phyloP scores from a whole-genome alignment of 306 rosid species.

The Datisca glomerata region DNA sequence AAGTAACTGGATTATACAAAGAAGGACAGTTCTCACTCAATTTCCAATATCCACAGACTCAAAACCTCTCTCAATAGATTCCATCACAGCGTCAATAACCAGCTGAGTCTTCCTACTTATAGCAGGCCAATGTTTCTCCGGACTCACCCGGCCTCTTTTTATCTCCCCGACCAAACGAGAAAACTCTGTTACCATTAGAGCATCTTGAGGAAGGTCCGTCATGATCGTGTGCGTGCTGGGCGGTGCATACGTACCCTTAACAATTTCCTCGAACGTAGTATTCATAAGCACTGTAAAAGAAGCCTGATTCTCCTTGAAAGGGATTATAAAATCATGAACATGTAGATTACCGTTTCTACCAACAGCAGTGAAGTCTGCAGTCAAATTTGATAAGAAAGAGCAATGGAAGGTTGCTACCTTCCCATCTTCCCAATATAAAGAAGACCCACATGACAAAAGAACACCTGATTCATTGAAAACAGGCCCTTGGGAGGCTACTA shows the following conservation, averaged over 20 bases:
- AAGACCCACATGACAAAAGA: constrained; percentile 55
- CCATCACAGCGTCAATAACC: constrained; percentile 66
- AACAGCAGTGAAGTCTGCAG: constrained; percentile 56
- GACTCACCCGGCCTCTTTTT: constrained; percentile 34
- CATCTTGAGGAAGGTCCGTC: constrained; percentile 74
- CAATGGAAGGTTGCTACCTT: constrained; percentile 68
- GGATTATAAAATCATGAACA: constrained; percentile 53
- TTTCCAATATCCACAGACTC: constrained; percentile 35
- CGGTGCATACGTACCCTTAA: constrained; percentile 30
- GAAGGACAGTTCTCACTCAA: too few species aligned
- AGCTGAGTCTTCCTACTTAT: constrained; percentile 80
- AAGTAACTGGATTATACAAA: too few species aligned
- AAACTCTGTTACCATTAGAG: constrained; percentile 61
- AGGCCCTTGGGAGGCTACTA: constrained; percentile 19
- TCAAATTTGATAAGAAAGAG: constrained; percentile 60
- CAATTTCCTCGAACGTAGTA: constrained; percentile 37
- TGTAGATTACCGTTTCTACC: constrained; percentile 81
- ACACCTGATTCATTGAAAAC: constrained; percentile 50
- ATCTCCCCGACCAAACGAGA: constrained; percentile 46
- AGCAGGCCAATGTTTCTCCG: constrained; percentile 65
- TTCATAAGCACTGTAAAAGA: constrained; percentile 32
- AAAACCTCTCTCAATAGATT: constrained; percentile 52
- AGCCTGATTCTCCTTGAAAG: constrained; percentile 62
- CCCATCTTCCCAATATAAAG: constrained; percentile 72
- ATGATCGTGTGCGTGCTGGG: constrained; percentile 44